Evolutionary conservation across 768 basidiomycete genomes (phyloP), one percentile per base, ranked within the genome.

Genomic region (Tephrocybe sp.): DNA sequence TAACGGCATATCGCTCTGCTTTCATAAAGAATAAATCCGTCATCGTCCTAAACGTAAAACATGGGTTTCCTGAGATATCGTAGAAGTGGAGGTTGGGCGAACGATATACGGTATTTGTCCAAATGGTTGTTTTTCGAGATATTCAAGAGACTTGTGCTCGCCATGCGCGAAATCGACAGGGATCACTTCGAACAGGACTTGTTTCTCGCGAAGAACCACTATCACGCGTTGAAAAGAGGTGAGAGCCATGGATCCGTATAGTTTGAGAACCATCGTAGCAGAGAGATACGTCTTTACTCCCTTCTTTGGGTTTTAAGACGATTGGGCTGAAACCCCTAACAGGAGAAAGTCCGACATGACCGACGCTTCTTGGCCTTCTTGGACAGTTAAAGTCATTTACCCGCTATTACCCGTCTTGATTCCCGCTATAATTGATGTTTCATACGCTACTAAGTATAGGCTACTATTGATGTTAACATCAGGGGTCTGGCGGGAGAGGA

Each of bases 1-100:
- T 82, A 85, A 18, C 76, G 74, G 18, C 56, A 57, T 45, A 83
- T 81, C 0, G 78, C 77, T 24, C 78, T 75, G 18, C 70, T 70
- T 52, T 80, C 79, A 60, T 55, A 61, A 1, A 61, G 45, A n/a
- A 61, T 52, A 42, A 59, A 59, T 3, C 60, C 60, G 21, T 61
- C 36, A 15, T 61, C 60, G 23, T 59, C 57, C 60, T 61, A 34
- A 3, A 1, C 15, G n/a, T 19, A 13, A 47, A 19, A 11, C 7
- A 31, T 13, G 13, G 19, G 13, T 42, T 10, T 15, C 24, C 3
- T 29, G 12, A 30, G 10, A 21, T 74, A 6, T 47, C 57, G 2
- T 63, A 62, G 12, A 76, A 56, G 7, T 45, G 53, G 55, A 50
- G 12, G 27, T 23, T 25, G 3, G 2, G 49, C 55, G 45, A 22